Base-by-base conservation (phyloP, 192 early-diverging fungal species). In the Coemansia umbellata region DNA sequence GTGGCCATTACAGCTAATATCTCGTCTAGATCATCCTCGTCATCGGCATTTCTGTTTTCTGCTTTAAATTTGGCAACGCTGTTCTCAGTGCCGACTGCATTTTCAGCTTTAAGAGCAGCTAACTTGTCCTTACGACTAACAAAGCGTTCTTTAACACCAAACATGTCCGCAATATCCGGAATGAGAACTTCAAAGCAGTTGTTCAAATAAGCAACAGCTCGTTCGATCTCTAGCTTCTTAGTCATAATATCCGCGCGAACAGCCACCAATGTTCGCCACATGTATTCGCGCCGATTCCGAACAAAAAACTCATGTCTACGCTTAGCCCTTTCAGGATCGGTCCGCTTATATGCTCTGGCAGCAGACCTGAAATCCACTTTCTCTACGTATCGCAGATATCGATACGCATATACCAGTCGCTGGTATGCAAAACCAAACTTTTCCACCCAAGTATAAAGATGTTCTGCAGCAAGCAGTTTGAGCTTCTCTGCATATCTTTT, bases 1-100 rank as follows among this genome's bases (percentile, higher is more conserved):
- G 81, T 80, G 3, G 82, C 84, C 55, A 88, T 79, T 13, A 83
- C 82, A 15, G 81, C 68, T 13, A 79, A 54, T 2, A 76, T 60
- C 28, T 80, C 53, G 11, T 78, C 72, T 18, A 53, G 47, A 3
- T 53, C 37, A 31, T 55, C 58, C 8, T 47, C 64, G 10, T 51
- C 45, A 24, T 48, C 42, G 8, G 31, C 54, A 14, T 26, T 27
- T 1, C 18, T 30, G 17, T 23, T 31, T n/a, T n/a, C n/a, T n/a
- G n/a, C n/a, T n/a, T n/a, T n/a, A n/a, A n/a, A n/a, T 8, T 8
- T 24, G 41, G 5, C 0, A 21, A 24, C 8, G 11, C n/a, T 14
- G 1, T 9, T 41, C 13, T 41, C 39, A 13, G 18, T 41, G 39
- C 2, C 5, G 21, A 10, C 31, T 3, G 54, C 7, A 8, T 40